Conservation (phyloP, 768 basidiomycete genomes). For the Tricholoma matsutake region DNA sequence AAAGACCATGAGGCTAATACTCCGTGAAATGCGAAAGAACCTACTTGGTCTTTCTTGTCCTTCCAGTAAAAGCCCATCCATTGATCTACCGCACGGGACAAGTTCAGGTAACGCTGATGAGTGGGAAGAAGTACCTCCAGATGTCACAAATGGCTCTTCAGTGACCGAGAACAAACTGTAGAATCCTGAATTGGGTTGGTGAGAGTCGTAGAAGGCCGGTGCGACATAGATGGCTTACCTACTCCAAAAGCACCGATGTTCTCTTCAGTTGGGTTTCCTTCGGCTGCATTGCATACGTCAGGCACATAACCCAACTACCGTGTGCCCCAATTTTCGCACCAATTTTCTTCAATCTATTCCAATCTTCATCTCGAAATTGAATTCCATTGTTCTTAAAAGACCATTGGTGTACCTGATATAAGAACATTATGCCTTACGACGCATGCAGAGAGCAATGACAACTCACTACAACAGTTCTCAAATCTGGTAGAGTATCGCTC, state of each 20-base stretch:
- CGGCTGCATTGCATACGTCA: conserved; percentile 44
- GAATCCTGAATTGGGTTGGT: conserved; percentile 43
- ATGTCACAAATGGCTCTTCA: conserved; percentile 79
- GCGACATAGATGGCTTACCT: conserved; percentile 37
- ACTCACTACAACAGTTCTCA: conserved; percentile 60
- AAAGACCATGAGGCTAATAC: conserved; percentile 6
- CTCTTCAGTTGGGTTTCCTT: conserved; percentile 91
- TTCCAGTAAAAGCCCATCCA: conserved; percentile 99
- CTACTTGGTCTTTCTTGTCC: conserved; percentile 83
- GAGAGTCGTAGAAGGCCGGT: background rate
- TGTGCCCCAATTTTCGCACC: conserved; percentile 39
- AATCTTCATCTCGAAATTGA: conserved; percentile 80
- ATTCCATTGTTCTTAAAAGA: conserved; percentile 87
- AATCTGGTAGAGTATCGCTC: conserved; percentile 46
- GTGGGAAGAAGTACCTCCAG: conserved; percentile 52
- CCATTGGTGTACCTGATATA: conserved; percentile 69
- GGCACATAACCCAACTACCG: background rate
- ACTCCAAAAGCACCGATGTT: conserved; percentile 96
- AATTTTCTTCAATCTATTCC: conserved; percentile 88
- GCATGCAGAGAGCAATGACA: background rate
- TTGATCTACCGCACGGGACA: conserved; percentile 47
- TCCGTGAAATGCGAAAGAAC: conserved; percentile 1
- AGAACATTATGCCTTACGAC: background rate
- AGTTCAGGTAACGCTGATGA: conserved; percentile 11
- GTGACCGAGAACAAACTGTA: conserved; percentile 83